phyloP scores from a whole-genome alignment of 2,329 filamentous ascomycete species.

The Neofusicoccum cordaticola region DNA sequence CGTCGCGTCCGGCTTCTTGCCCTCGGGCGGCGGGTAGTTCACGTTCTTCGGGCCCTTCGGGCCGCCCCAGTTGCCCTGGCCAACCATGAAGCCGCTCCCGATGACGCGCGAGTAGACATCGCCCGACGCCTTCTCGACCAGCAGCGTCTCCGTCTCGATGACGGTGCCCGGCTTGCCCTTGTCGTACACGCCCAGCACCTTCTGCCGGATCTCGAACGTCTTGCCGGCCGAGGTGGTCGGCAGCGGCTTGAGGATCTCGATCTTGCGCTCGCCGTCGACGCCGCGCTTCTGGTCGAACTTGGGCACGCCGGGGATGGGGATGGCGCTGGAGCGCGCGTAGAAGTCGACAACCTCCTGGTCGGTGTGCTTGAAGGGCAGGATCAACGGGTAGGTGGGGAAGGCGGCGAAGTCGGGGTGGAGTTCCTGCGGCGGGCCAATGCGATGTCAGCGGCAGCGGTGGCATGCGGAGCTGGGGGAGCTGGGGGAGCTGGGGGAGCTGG shows the following conservation, averaged over 20 bases:
- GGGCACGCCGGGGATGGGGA: conserved; percentile 72
- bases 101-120: conserved; percentile 70
- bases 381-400: conserved; percentile 84
- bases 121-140: conserved; percentile 67
- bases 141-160: conserved; percentile 72
- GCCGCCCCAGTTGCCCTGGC: conserved; percentile 80
- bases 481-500: too few species aligned
- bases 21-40: conserved; percentile 74
- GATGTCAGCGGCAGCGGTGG: too few species aligned
- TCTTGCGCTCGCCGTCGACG: conserved; percentile 79
- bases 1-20: conserved; percentile 66
- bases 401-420: conserved; percentile 81
- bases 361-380: conserved; percentile 79
- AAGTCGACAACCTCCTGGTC: conserved; percentile 78
- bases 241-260: conserved; percentile 73
- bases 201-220: conserved; percentile 69
- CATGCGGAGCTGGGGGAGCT: not conserved
- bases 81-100: conserved; percentile 75
- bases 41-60: conserved; percentile 79
- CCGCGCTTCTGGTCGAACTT: conserved; percentile 71
- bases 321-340: conserved; percentile 67
- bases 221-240: conserved; percentile 63
- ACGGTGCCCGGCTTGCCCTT: conserved; percentile 79
- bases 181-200: conserved; percentile 83
- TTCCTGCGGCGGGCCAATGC: conserved; percentile 55